These are phyloP conservation scores for Metarhizium guizhouense DNA, from an alignment of 2,329 filamentous ascomycete genomes.

Conservation along the genomic window DNA sequence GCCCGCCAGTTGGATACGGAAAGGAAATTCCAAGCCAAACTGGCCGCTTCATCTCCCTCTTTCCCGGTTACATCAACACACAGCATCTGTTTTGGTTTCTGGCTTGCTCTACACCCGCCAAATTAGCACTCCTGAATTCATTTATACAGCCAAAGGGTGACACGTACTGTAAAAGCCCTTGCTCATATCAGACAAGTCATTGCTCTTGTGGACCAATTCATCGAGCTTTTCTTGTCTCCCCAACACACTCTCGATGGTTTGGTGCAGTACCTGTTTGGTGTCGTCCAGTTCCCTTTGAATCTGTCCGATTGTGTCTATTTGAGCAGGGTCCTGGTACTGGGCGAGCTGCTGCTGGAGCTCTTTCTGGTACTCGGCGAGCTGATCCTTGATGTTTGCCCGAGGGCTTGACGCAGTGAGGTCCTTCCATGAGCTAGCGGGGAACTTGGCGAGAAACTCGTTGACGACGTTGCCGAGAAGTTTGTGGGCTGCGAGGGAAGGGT, in stretches of 20 bases:
- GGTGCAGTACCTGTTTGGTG: constrained; percentile 94
- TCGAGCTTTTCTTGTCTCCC: constrained; percentile 97
- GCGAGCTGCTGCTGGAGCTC: constrained; percentile 34
- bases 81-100: constrained; percentile 79
- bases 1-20: not conserved
- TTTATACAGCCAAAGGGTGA: not conserved
- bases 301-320: constrained; percentile 88
- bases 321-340: constrained; percentile 75
- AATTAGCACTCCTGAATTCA: not conserved
- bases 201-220: constrained; percentile 85
- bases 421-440: constrained; percentile 63
- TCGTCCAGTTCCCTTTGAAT: constrained; percentile 96
- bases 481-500: constrained; percentile 72
- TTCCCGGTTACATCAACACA: constrained; percentile 48
- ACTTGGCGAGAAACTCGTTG: constrained; percentile 74
- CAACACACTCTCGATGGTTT: constrained; percentile 83
- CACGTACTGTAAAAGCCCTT: constrained; percentile 91
- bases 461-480: constrained; percentile 77
- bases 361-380: constrained; percentile 23
- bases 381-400: constrained; percentile 57
- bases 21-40: not conserved
- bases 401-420: constrained; percentile 41
- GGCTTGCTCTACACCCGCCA: constrained; percentile 45
- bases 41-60: not conserved
- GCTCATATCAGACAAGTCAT: constrained; percentile 80